A percentile compares a stretch with the other conserved stretches of the same genome.
Conservation (phyloP, 208 protist genomes). For the Acanthamoeba lenticulata region DNA sequence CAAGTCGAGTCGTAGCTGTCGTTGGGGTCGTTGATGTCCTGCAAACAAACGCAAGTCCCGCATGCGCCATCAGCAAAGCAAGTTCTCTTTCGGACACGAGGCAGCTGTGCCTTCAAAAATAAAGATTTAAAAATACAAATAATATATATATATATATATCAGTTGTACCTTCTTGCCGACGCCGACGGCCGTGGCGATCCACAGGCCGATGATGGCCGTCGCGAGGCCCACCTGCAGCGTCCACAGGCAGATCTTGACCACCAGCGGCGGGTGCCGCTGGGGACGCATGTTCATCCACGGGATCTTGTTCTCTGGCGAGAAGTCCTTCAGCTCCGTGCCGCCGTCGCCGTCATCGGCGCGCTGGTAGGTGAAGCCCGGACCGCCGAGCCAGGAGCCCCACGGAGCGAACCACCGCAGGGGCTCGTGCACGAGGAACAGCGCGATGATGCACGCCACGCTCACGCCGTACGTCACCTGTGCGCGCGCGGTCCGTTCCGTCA, state of each 20-base stretch:
- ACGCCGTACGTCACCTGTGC: constrained; percentile 61
- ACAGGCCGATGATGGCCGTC: background rate
- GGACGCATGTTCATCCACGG: constrained; percentile 42
- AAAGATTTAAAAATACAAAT: no score
- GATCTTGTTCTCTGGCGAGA: constrained; percentile 44
- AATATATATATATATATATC: no score
- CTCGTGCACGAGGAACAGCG: constrained; percentile 32
- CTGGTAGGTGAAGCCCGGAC: constrained; percentile 49
- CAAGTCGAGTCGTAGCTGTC: background rate
- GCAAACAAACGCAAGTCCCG: no score
- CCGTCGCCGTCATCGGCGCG: background rate
- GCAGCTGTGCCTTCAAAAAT: no score
- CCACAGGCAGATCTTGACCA: constrained; percentile 33
- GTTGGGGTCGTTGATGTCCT: background rate
- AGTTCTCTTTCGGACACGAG: no score
- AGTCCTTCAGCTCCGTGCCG: constrained; percentile 14
- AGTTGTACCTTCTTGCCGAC: constrained; percentile 21
- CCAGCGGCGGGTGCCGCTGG: background rate
- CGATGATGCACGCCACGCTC: constrained; percentile 24
- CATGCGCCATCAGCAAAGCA: no score
- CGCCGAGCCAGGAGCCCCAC: constrained; percentile 36
- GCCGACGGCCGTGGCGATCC: constrained; percentile 53
- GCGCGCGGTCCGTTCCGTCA: no score
- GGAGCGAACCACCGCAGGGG: constrained; percentile 24
- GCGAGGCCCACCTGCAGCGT: background rate